Percentiles rank a stretch among this genome's conserved stretches.
These are phyloP conservation scores for Lomentospora prolificans DNA, from an alignment of 2,329 filamentous ascomycete genomes.

Conservation along the genomic window DNA sequence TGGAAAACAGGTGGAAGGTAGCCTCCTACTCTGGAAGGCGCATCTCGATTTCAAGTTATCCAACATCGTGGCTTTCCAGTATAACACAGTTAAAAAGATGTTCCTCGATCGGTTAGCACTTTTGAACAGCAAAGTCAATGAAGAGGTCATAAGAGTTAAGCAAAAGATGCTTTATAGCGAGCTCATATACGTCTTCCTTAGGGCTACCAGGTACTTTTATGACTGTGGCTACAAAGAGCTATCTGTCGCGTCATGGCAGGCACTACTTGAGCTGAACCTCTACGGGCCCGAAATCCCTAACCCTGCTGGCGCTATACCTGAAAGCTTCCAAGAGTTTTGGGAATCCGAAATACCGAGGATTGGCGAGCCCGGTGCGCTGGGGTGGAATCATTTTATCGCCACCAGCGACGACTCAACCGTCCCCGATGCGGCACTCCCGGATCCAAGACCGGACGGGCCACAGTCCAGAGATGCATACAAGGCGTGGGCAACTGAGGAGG, in stretches of 20 bases:
- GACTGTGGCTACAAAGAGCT: constrained; percentile 73
- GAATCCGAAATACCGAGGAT: constrained; percentile 72
- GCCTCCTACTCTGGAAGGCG: constrained; percentile 60
- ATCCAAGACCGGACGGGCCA: constrained; percentile 11
- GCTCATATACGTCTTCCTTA: constrained; percentile 59
- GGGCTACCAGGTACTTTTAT: constrained; percentile 62
- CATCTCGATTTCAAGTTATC: constrained; percentile 67
- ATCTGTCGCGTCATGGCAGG: constrained; percentile 75
- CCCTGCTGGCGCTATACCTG: constrained; percentile 4
- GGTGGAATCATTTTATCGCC: constrained; percentile 54
- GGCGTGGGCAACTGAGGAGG: constrained; percentile 46
- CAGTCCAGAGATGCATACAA: constrained; percentile 35
- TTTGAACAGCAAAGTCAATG: not conserved
- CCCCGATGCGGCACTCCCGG: constrained; percentile 26
- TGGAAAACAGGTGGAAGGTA: constrained; percentile 43
- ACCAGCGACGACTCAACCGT: constrained; percentile 23
- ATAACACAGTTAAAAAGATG: constrained; percentile 51
- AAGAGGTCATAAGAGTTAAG: not conserved
- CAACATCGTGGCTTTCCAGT: constrained; percentile 55
- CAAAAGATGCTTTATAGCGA: constrained; percentile 15
- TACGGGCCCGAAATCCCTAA: constrained; percentile 35
- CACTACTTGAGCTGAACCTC: constrained; percentile 61
- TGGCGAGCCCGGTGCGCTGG: constrained; percentile 61
- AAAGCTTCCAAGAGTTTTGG: constrained; percentile 67
- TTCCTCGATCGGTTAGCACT: constrained; percentile 42